Base-by-base conservation (phyloP, 83 land plant genomes). In the Picea mariana region DNA sequence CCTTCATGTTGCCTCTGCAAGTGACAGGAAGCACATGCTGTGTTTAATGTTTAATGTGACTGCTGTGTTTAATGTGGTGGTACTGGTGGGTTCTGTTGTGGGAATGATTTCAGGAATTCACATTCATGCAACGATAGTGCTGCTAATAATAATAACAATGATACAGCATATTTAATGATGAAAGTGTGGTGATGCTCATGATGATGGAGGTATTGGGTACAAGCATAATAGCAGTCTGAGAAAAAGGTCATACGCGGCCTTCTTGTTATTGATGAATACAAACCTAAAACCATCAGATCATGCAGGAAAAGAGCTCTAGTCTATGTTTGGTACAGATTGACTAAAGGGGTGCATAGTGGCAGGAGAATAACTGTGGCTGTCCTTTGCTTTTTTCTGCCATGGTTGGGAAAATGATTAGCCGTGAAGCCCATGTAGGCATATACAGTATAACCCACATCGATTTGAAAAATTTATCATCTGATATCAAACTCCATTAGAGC, bases 141-240 rank as follows among this genome's bases (percentile, higher is more conserved):
- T 44, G 77, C 77, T 38, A 73, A 3, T 73, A 20, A 73, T 73
- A 44, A 73, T 73, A 23, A 5, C 8, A n/a, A 42, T 20, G 11
- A 73, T 73, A 42, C 77, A 44, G n/a, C 47, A 52, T 20, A 20
- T 49, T n/a, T 6, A 23, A 73, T 73, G 77, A 12, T 13, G 71
- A 67, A 26, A 21, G 31, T 67, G 77, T 73, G 77, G 77, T 17
- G 52, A 73, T 73, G 21, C n/a, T 73, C 20, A 73, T 73, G 77
- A 44, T 40, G 42, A 4, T 11, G 52, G 77, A n/a, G 47, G 52
- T 44, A 9, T 11, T 44, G n/a, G 23, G 58, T 42, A 73, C 77
- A n/a, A 9, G 58, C 26, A 73, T 42, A 73, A 73, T 52, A n/a
- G 24, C 12, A 73, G 77, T 73, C 77, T 44, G 47, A 73, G 77